Evolutionary conservation across 192 early-diverging fungal species (phyloP), one percentile per base, ranked within the genome.

Genomic region (Umbelopsis vinacea): DNA sequence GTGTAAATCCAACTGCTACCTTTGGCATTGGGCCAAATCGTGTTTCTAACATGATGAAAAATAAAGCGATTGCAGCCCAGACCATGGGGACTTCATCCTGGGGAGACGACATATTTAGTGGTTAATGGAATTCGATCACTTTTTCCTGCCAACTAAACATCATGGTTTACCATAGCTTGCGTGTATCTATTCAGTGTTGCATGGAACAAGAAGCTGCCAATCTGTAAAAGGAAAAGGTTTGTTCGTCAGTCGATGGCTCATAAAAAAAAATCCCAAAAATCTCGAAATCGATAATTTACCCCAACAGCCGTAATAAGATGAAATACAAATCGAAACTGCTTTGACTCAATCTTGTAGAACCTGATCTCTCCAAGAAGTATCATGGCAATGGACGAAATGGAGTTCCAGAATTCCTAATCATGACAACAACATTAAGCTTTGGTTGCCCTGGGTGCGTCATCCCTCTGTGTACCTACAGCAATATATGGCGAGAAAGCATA

Each of bases 1-100:
- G 33, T 37, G 57, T 19, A 38, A 63, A 63, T 63, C 57, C 57
- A 63, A 63, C 57, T 37, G 57, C 57, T n/a, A 37, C 17, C 33
- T 63, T 63, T 29, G 29, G 57, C 57, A 63, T 63, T 63, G 57
- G 57, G 33, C 57, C 57, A 37, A 63, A 63, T 63, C 57, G 57
- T 35, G 57, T 63, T 63, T 63, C 57, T 17, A 63, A 37, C 57
- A 63, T 63, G 57, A 35, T 63, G 26, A 29, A 63, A 63, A 63
- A 63, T 11, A 63, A 19, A 37, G 57, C 57, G 26, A 63, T 63
- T 7, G 57, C 57, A 29, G 57, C 57, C 57, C 57, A 63, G 33
- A 63, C 57, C 57, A 63, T 63, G 15, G 57, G 57, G 3, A 63
- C 57, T 37, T 63, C 57, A 63, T 63, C 57, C 57, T 63, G 26